Evolutionary conservation across 2,329 filamentous ascomycete genomes (phyloP).

Genomic region (Neobulgaria alba): DNA sequence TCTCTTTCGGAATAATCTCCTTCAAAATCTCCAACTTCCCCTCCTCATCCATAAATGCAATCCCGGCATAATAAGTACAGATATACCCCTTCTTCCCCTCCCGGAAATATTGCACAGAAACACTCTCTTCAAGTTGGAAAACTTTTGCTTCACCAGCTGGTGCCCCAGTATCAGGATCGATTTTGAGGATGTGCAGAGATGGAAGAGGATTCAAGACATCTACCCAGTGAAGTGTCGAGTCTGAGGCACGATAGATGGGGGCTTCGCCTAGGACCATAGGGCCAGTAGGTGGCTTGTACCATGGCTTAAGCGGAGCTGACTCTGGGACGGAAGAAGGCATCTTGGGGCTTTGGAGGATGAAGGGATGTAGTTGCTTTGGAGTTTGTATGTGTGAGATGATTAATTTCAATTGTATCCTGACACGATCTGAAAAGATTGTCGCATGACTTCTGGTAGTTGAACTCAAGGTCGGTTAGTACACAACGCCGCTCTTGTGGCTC

Average conservation of each 20-base stretch:
- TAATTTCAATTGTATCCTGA: no score
- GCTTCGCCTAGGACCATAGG: conserved; percentile 15
- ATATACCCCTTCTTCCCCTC: conserved; percentile 31
- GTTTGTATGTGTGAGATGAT: no score
- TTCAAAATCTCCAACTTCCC: conserved; percentile 29
- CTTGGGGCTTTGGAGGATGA: no score
- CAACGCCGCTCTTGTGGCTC: no score
- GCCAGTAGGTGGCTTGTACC: conserved; percentile 4
- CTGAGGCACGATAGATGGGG: conserved; percentile 15
- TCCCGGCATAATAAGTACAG: conserved; percentile 32
- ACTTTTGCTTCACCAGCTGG: conserved; percentile 24
- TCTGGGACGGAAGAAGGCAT: not conserved
- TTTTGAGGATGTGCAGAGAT: conserved; percentile 29
- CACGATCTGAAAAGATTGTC: no score
- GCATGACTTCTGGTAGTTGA: no score
- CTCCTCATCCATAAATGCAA: conserved; percentile 32
- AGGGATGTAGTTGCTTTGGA: no score
- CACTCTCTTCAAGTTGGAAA: conserved; percentile 28
- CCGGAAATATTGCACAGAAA: conserved; percentile 31
- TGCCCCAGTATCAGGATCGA: conserved; percentile 26
- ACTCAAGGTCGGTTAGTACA: no score
- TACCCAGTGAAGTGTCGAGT: conserved; percentile 19
- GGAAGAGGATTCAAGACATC: conserved; percentile 18
- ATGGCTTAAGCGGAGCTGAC: not conserved
- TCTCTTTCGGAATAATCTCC: conserved; percentile 29